These are phyloP conservation scores for Cladorrhinum samala DNA, from an alignment of 495 filamentous ascomycete genomes.

Conservation along the genomic window DNA sequence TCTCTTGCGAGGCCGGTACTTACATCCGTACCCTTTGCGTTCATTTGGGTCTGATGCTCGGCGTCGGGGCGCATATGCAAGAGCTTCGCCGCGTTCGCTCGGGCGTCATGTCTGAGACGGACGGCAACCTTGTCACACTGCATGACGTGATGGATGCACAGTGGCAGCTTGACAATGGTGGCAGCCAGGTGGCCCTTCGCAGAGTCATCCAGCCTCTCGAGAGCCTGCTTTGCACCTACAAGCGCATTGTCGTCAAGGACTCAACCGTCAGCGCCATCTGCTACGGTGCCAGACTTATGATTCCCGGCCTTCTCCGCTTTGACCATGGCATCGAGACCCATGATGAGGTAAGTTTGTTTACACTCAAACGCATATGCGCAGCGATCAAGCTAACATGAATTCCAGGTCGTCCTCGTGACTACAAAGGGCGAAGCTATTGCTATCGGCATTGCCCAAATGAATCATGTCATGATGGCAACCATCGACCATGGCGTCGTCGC, in stretches of 20 bases:
- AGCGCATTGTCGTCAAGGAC: conserved; percentile 96
- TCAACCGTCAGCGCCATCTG: conserved; percentile 92
- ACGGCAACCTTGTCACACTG: conserved; percentile 75
- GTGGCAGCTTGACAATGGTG: conserved; percentile 84
- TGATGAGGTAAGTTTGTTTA: conserved; percentile 19
- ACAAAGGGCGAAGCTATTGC: conserved; percentile 98
- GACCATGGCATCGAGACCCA: conserved; percentile 65
- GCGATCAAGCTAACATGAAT: conserved; percentile 55
- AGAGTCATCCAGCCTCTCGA: conserved; percentile 86
- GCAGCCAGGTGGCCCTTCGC: conserved; percentile 82
- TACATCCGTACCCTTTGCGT: conserved; percentile 98
- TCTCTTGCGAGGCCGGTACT: conserved; percentile 95
- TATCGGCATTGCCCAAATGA: conserved; percentile 89
- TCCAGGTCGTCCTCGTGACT: conserved; percentile 89
- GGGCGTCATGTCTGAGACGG: conserved; percentile 88
- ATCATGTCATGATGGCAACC: conserved; percentile 53
- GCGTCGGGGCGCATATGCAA: conserved; percentile 98
- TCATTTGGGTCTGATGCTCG: conserved; percentile 84
- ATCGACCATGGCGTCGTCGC: conserved; percentile 96
- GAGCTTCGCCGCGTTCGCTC: conserved; percentile 89
- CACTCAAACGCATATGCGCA: background rate
- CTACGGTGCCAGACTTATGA: conserved; percentile 98
- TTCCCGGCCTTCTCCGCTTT: conserved; percentile 87
- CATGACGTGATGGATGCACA: conserved; percentile 96
- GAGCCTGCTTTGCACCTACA: conserved; percentile 83